Evolutionary conservation across 768 basidiomycete genomes (phyloP), one percentile per base, ranked within the genome.

Genomic region (Mycena crocata): DNA sequence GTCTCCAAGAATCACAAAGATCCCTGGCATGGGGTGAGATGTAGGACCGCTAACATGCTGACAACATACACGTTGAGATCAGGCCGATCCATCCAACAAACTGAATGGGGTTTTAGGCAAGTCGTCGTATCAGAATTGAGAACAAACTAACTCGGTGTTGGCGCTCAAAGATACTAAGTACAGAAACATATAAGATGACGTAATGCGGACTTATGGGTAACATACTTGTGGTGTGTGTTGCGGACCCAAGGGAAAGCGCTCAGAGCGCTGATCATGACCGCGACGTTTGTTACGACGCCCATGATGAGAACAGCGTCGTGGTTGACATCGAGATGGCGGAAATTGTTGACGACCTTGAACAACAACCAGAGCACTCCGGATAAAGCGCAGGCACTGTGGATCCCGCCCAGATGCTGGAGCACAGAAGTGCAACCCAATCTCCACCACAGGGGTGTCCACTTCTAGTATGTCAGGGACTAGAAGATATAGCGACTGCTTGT

Each of bases 201-300:
- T 28, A 48, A 14, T 13, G 10, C 23, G 39, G 21, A 46, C 35
- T 34, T 26, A 49, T 52, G 9, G 23, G 12, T 5, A 51, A 77
- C 87, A 72, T 75, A 92, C 92, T 93, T 93, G 82, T 93, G 92
- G 70, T 93, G 90, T 14, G 86, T 88, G 71, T 93, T 93, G 68
- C 93, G 84, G 49, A 94, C 86, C 90, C 91, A 93, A 31, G 92
- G 93, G 74, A 93, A 85, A 15, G 91, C 92, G 45, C 90, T 87
- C 46, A 85, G 74, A 44, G 90, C 84, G 48, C 87, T 89, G 63
- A 90, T 76, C 64, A 88, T 80, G 44, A 93, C 82, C 5, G 83
- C 77, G 10, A 90, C 62, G 68, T 85, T 83, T 10, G 89, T 89
- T 37, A 90, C 71, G 35, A 90, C 80, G 30, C 91, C 91, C 69